Conservation (phyloP, 148 eudicot species). For the Rhododendron ovatum region DNA sequence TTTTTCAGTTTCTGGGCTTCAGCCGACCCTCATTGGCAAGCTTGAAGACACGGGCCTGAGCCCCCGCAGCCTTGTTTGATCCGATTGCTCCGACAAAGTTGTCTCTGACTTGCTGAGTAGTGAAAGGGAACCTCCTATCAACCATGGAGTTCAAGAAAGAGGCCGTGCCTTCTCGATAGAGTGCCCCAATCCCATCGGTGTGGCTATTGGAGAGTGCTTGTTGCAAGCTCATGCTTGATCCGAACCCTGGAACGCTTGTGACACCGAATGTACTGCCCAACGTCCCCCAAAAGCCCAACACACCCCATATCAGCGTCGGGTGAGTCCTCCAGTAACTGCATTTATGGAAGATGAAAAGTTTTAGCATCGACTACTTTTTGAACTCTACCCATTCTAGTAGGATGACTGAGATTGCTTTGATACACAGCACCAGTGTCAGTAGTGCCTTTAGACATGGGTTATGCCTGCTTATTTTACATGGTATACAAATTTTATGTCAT, state of each 20-base stretch:
- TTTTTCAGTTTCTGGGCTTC: constrained; percentile 30
- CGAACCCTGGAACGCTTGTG: constrained; percentile 44
- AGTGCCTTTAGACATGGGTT: neutral
- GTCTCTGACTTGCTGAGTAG: constrained; percentile 55
- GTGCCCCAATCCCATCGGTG: constrained; percentile 56
- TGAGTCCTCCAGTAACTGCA: constrained; percentile 84
- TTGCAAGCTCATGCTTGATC: constrained; percentile 40
- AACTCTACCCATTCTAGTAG: neutral
- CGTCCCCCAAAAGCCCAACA: constrained; percentile 71
- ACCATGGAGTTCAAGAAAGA: constrained; percentile 81
- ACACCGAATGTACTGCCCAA: constrained; percentile 58
- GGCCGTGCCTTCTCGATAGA: constrained; percentile 88
- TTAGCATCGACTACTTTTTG: neutral
- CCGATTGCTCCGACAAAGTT: constrained; percentile 43
- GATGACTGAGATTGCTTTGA: neutral
- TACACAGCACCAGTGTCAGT: neutral
- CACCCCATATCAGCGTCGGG: constrained; percentile 62
- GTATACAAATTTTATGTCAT: neutral
- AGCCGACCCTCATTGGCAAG: constrained; percentile 74
- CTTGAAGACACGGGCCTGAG: constrained; percentile 74
- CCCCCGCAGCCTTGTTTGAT: constrained; percentile 65
- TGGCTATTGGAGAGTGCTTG: constrained; percentile 59
- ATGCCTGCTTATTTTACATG: neutral
- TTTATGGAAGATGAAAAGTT: neutral
- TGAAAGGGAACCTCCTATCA: constrained; percentile 50